Conservation (phyloP, 1,284 basidiomycete genomes). For the Naganishia cerealis region DNA sequence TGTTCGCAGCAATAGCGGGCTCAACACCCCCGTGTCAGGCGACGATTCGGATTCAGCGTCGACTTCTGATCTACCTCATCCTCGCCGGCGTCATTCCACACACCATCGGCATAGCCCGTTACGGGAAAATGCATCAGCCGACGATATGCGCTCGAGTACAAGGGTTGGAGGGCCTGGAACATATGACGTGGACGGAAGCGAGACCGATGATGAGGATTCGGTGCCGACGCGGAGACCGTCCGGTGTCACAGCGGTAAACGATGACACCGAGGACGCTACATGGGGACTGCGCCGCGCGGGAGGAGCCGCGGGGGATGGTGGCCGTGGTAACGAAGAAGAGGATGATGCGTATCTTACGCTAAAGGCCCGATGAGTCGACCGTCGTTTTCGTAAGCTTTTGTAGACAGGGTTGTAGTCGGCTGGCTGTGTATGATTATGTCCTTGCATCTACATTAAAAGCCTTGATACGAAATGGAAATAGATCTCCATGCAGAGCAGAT, state of each 20-base stretch:
- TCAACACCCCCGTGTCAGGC: neutral
- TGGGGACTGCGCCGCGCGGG: neutral
- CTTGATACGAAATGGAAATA: too few relatives aligned
- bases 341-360: neutral
- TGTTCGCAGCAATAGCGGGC: neutral
- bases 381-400: too few relatives aligned
- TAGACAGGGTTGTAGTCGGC: too few relatives aligned
- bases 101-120: neutral
- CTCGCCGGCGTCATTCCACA: neutral
- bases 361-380: neutral
- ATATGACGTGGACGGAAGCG: neutral
- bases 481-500: too few relatives aligned
- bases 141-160: constrained; percentile 3
- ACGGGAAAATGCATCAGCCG: neutral
- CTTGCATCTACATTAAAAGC: too few relatives aligned
- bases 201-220: neutral
- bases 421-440: too few relatives aligned
- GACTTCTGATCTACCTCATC: neutral
- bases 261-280: neutral
- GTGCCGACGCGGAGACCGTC: neutral
- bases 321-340: neutral
- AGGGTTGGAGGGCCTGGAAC: neutral
- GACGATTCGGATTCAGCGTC: neutral
- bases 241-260: neutral
- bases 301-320: neutral